Conservation (phyloP, 192 early-diverging fungal genomes). For the Funneliformis geosporum region DNA sequence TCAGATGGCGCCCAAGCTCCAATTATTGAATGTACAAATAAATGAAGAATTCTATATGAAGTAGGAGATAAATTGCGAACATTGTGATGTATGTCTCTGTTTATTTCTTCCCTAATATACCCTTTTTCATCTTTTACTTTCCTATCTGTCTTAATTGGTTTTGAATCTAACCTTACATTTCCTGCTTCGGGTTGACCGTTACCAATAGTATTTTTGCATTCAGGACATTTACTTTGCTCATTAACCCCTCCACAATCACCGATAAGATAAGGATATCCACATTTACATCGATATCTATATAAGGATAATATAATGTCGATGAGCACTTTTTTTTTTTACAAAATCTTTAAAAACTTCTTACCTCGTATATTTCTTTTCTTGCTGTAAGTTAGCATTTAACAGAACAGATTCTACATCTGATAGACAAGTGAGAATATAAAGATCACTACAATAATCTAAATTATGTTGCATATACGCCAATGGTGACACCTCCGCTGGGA, state of each 20-base stretch:
- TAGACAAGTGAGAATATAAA: conserved; percentile 6
- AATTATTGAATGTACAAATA: conserved; percentile 25
- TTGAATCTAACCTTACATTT: no score
- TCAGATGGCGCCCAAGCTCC: background rate
- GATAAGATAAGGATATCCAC: conserved; percentile 6
- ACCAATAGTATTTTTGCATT: background rate
- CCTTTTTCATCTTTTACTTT: no score
- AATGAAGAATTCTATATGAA: conserved; percentile 22
- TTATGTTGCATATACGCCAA: conserved; percentile 8
- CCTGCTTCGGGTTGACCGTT: background rate
- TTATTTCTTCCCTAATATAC: no score
- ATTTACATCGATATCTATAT: background rate
- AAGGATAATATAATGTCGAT: background rate
- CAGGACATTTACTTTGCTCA: background rate
- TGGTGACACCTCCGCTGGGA: conserved; percentile 3
- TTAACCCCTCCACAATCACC: background rate
- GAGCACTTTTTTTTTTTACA: background rate
- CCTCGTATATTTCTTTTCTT: background rate
- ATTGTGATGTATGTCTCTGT: no score
- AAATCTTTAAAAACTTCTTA: background rate
- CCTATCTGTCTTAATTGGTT: no score
- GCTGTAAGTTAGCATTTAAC: background rate
- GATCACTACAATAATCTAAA: background rate
- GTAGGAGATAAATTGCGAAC: background rate
- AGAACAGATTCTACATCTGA: conserved; percentile 21